Percentiles rank a stretch among this genome's conserved stretches.
These are phyloP conservation scores for Echria macrotheca DNA, from an alignment of 495 filamentous ascomycete genomes.

Conservation along the genomic window DNA sequence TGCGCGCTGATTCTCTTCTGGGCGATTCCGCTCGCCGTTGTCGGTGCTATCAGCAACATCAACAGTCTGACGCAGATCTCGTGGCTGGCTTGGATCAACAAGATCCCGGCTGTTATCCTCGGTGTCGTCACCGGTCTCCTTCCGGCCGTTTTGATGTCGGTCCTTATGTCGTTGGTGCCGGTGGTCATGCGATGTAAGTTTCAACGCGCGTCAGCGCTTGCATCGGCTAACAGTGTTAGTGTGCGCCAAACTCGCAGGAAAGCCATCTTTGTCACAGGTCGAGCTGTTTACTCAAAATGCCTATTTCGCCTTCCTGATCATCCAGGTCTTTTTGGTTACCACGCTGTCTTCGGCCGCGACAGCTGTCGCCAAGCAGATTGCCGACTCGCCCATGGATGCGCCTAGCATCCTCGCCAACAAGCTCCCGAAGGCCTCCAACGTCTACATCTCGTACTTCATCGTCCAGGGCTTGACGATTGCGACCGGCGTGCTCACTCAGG, in stretches of 20 bases:
- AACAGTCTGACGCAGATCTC: constrained; percentile 54
- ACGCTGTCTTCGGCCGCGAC: constrained; percentile 75
- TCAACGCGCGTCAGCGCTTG: background rate
- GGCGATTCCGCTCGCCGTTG: constrained; percentile 85
- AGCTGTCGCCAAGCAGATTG: constrained; percentile 57
- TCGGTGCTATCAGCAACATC: constrained; percentile 85
- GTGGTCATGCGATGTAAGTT: constrained; percentile 62
- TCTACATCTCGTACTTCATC: constrained; percentile 94
- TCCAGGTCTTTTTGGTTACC: constrained; percentile 89
- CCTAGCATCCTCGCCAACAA: constrained; percentile 64
- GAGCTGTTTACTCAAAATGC: constrained; percentile 86
- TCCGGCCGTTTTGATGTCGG: constrained; percentile 69
- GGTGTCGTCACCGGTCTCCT: constrained; percentile 84
- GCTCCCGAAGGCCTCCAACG: constrained; percentile 79
- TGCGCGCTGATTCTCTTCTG: constrained; percentile 84
- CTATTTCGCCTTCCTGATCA: constrained; percentile 92
- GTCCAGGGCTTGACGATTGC: constrained; percentile 87
- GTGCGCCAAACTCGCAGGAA: constrained; percentile 72
- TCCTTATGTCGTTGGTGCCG: constrained; percentile 87
- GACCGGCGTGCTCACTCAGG: constrained; percentile 67
- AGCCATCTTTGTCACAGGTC: constrained; percentile 67
- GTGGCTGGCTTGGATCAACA: constrained; percentile 70
- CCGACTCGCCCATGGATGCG: constrained; percentile 53
- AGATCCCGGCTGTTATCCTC: constrained; percentile 63
- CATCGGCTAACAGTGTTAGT: constrained; percentile 26